Conservation (phyloP, 495 filamentous ascomycete genomes). For the Tuber magnatum region DNA sequence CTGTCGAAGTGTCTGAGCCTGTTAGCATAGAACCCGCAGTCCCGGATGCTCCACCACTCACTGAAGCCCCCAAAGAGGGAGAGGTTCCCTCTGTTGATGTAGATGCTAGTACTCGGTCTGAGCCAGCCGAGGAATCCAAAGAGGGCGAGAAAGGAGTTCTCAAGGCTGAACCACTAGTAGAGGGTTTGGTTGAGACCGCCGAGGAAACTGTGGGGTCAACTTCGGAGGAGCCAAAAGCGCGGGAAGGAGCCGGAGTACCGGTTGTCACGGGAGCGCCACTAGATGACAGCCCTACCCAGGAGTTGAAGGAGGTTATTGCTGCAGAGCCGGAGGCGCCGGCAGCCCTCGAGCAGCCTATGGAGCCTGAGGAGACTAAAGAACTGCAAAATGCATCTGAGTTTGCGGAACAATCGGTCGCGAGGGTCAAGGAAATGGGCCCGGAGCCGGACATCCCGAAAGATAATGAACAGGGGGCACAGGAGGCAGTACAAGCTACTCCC, state of each 20-base stretch:
- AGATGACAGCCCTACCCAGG: not conserved
- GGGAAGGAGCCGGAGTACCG: not conserved
- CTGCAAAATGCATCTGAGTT: not conserved
- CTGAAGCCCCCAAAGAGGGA: not conserved
- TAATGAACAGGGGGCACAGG: not conserved
- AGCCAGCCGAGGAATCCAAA: not conserved
- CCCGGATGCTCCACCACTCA: not conserved
- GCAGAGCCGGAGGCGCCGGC: not conserved
- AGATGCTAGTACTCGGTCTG: not conserved
- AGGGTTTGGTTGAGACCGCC: slow-evolving; percentile 8
- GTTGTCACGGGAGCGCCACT: not conserved
- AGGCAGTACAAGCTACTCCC: not conserved
- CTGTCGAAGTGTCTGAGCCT: not conserved
- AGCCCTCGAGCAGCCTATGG: not conserved
- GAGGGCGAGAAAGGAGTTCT: slow-evolving; percentile 3
- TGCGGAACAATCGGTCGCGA: not conserved
- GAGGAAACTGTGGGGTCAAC: slow-evolving; percentile 5
- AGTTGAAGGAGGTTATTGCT: not conserved
- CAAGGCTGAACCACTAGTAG: slow-evolving; percentile 11
- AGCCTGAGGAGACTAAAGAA: not conserved
- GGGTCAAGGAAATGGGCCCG: not conserved
- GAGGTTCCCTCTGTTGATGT: not conserved
- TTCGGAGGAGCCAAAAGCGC: not conserved
- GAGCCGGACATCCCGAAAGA: not conserved
- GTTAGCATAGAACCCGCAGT: not conserved